A percentile compares a stretch with the other conserved stretches of the same genome.
Evolutionary conservation across 1,139 yeast species (phyloP).

Genomic region (Keqinozyma sinolaborantium): DNA sequence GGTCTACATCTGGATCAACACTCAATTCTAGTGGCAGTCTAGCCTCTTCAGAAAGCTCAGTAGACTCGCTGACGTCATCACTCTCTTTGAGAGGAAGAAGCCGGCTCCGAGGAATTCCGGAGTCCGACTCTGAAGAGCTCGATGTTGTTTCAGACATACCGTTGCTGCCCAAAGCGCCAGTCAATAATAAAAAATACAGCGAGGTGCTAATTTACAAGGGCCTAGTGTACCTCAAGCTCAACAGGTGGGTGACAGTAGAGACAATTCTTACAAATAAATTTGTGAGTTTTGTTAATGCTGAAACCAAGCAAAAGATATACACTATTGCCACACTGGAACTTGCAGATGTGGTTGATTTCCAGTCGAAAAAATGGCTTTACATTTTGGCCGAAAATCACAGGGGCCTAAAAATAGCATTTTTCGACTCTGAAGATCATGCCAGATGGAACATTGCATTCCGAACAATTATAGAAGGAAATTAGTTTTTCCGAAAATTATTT

Average conservation of each 20-base stretch:
- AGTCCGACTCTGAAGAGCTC: neutral
- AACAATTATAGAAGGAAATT: neutral
- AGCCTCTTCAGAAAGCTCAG: neutral
- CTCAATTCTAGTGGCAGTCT: too few relatives aligned
- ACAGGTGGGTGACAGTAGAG: neutral
- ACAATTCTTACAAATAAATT: neutral
- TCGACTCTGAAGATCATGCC: slow-evolving; percentile 44
- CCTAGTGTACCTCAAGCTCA: neutral
- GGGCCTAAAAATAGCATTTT: slow-evolving; percentile 42
- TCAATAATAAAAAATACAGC: neutral
- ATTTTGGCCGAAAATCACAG: slow-evolving; percentile 46
- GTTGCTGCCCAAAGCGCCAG: neutral
- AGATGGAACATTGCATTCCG: slow-evolving; percentile 46
- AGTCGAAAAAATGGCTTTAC: slow-evolving; percentile 45
- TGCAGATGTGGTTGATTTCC: slow-evolving; percentile 53
- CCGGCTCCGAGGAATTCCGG: neutral
- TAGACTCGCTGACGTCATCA: neutral
- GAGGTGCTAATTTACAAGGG: neutral
- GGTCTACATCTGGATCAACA: neutral
- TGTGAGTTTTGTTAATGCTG: neutral
- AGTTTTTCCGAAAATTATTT: too few relatives aligned
- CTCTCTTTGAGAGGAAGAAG: neutral
- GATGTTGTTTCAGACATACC: neutral
- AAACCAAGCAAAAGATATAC: neutral
- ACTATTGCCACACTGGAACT: slow-evolving; percentile 30